A percentile compares a stretch with the other conserved stretches of the same genome.
Evolutionary conservation across 2,329 filamentous ascomycete species (phyloP).

Genomic region (Colletotrichum sojae): DNA sequence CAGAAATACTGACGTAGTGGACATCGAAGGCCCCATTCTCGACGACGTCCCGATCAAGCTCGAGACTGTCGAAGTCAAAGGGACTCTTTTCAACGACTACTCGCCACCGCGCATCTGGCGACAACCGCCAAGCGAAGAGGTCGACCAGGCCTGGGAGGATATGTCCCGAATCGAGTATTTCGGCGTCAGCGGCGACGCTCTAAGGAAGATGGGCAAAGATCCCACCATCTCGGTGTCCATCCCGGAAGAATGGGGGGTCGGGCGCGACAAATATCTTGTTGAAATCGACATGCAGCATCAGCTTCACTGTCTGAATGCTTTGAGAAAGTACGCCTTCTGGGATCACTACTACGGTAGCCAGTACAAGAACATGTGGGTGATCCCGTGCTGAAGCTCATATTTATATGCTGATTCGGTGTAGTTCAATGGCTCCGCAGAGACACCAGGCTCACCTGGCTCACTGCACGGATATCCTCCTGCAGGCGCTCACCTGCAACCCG

Average conservation of each 20-base stretch:
- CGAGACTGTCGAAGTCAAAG: slow-evolving; percentile 31
- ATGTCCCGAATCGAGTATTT: slow-evolving; percentile 35
- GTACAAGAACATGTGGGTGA: slow-evolving; percentile 25
- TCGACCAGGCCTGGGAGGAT: slow-evolving; percentile 44
- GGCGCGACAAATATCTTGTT: slow-evolving; percentile 28
- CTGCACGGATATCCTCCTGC: slow-evolving; percentile 28
- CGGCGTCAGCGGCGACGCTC: slow-evolving; percentile 27
- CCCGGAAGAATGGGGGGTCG: slow-evolving; percentile 37
- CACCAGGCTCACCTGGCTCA: slow-evolving; percentile 32
- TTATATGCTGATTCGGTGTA: not conserved
- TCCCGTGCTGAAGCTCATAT: not conserved
- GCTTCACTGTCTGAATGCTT: slow-evolving; percentile 29
- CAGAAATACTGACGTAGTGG: not conserved
- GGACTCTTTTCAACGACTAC: slow-evolving; percentile 41
- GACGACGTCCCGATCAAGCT: slow-evolving; percentile 24
- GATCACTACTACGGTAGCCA: slow-evolving; percentile 19
- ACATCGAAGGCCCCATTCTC: slow-evolving; percentile 19
- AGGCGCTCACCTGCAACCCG: slow-evolving; percentile 31
- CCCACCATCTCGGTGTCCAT: slow-evolving; percentile 31
- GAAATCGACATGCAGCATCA: slow-evolving; percentile 39
- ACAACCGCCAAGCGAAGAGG: slow-evolving; percentile 39
- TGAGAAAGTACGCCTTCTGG: slow-evolving; percentile 35
- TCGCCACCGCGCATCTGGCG: slow-evolving; percentile 49
- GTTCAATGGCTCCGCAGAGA: slow-evolving; percentile 28
- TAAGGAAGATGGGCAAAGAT: slow-evolving; percentile 37